Conservation (phyloP, 495 filamentous ascomycete species). For the Aspergillus hancockii region DNA sequence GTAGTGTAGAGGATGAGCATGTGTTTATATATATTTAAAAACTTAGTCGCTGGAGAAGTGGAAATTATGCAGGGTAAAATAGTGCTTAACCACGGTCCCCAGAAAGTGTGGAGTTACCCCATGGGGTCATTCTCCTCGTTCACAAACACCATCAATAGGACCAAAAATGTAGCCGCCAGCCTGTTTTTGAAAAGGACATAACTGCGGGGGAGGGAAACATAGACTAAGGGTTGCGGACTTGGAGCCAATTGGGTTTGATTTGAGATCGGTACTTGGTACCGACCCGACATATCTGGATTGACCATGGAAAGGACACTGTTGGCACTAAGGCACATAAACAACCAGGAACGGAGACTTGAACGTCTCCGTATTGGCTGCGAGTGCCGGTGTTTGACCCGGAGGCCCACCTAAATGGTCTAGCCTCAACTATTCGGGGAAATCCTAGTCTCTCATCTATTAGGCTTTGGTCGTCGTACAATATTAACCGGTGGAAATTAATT, state of each 20-base stretch:
- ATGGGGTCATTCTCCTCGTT: no score
- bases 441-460: background rate
- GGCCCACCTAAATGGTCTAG: background rate
- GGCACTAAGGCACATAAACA: background rate
- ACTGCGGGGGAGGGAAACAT: no score
- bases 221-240: background rate
- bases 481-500: slow-evolving; percentile 1
- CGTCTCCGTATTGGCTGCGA: background rate
- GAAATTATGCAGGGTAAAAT: no score
- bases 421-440: background rate
- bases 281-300: background rate
- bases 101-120: no score
- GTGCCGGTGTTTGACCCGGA: background rate
- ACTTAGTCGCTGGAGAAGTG: no score
- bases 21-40: no score
- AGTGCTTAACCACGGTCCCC: no score
- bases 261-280: background rate
- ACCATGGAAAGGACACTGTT: background rate
- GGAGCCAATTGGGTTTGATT: background rate
- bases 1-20: no score
- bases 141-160: no score
- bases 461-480: background rate
- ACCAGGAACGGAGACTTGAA: background rate
- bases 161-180: no score
- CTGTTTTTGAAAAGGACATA: no score